These are phyloP conservation scores for Eucalyptus leucophloia DNA, from an alignment of 345 rosid species.

Conservation along the genomic window DNA sequence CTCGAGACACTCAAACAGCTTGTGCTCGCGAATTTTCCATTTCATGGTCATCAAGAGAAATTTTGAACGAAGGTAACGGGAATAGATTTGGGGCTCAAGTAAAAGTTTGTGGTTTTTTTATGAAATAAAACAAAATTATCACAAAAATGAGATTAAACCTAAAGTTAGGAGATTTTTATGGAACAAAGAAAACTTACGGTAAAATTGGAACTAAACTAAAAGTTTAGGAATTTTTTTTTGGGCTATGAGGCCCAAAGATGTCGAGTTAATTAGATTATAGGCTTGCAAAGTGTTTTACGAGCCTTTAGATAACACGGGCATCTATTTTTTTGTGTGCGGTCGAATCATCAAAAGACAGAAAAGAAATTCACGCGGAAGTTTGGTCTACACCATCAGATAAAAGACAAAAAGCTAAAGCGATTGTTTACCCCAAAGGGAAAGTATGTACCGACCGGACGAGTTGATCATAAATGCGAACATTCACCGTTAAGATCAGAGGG, in stretches of 20 bases:
- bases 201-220: no score
- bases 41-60: no score
- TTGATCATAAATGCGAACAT: neutral
- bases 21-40: rapidly evolving
- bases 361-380: neutral
- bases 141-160: neutral
- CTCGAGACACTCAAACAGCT: rapidly evolving
- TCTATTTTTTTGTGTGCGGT: no score
- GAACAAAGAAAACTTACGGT: no score
- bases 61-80: rapidly evolving
- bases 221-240: no score
- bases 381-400: neutral
- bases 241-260: neutral
- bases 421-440: neutral
- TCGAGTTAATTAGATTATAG: neutral
- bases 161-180: neutral
- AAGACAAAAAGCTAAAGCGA: neutral
- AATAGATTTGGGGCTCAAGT: rapidly evolving
- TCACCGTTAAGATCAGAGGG: neutral
- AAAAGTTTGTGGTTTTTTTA: no score
- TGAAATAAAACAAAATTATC: no score
- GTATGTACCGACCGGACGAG: neutral
- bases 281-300: no score
- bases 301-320: neutral
- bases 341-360: neutral